phyloP scores from a whole-genome alignment of 768 basidiomycete genomes.

The Rhodotorula toruloides region DNA sequence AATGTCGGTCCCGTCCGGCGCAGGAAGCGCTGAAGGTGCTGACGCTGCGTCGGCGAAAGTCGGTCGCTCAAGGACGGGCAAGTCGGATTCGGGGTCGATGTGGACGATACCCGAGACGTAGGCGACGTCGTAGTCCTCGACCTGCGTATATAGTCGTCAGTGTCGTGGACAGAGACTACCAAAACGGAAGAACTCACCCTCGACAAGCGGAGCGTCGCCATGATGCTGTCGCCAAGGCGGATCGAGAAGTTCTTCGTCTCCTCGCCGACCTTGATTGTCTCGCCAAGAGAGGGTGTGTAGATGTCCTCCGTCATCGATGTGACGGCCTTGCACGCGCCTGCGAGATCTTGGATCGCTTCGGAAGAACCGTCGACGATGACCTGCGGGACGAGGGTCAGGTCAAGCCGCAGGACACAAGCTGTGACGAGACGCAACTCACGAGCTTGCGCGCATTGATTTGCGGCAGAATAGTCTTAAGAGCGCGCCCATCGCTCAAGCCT shows the following conservation, averaged over 20 bases:
- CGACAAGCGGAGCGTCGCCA: conserved; percentile 75
- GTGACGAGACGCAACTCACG: conserved; percentile 52
- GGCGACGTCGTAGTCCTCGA: conserved; percentile 95
- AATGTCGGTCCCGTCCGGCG: background rate
- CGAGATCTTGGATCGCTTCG: conserved; percentile 63
- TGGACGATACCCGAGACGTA: conserved; percentile 84
- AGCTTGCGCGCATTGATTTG: conserved; percentile 94
- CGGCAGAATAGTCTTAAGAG: conserved; percentile 91
- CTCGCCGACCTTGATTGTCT: conserved; percentile 84
- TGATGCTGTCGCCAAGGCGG: conserved; percentile 80
- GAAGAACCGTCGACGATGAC: conserved; percentile 78
- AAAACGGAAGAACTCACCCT: conserved; percentile 29
- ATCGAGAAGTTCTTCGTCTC: conserved; percentile 92
- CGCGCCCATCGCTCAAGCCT: conserved; percentile 91
- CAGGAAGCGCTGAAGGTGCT: too few relatives aligned
- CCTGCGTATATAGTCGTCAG: conserved; percentile 54
- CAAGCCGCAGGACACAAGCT: background rate
- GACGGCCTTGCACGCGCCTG: conserved; percentile 74
- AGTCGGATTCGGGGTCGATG: conserved; percentile 74
- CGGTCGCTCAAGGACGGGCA: conserved; percentile 75
- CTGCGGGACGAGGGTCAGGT: conserved; percentile 49
- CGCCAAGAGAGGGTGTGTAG: conserved; percentile 67
- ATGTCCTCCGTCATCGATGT: conserved; percentile 90
- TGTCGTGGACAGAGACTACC: background rate
- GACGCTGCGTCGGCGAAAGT: conserved; percentile 42